Conservation (phyloP, 2,329 filamentous ascomycete species). For the Knoxdaviesia capensis region DNA sequence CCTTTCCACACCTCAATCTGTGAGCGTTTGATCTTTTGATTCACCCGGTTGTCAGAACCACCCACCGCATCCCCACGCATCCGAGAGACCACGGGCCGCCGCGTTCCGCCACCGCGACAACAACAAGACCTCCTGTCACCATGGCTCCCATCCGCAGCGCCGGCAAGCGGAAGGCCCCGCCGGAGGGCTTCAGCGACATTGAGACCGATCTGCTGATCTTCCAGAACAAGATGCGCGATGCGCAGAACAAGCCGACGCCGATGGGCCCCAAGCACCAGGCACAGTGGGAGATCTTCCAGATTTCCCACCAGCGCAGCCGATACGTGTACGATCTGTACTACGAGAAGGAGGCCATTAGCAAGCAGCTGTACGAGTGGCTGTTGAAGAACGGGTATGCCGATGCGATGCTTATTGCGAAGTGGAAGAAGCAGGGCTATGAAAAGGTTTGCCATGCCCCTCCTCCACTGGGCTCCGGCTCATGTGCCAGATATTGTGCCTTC, state of each 20-base stretch:
- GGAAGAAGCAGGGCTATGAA: conserved; percentile 99
- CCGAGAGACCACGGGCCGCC: too few relatives aligned
- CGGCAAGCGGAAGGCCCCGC: conserved; percentile 62
- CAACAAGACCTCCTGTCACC: conserved; percentile 3
- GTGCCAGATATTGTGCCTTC: too few relatives aligned
- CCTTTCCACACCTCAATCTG: too few relatives aligned
- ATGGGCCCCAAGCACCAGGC: conserved; percentile 72
- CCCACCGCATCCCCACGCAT: too few relatives aligned
- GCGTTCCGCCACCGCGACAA: too few relatives aligned
- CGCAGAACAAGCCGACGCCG: conserved; percentile 71
- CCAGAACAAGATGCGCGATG: conserved; percentile 83
- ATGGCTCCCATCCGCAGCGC: conserved; percentile 66
- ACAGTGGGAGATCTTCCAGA: conserved; percentile 95
- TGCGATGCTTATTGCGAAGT: conserved; percentile 90
- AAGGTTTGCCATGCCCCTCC: conserved; percentile 41
- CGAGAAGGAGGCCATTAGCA: conserved; percentile 88
- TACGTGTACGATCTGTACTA: conserved; percentile 98
- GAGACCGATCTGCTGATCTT: conserved; percentile 75
- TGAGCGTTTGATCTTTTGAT: too few relatives aligned
- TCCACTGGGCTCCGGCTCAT: not conserved
- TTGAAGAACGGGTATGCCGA: conserved; percentile 95
- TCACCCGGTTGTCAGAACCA: too few relatives aligned
- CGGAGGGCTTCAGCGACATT: conserved; percentile 73
- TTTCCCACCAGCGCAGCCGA: conserved; percentile 73
- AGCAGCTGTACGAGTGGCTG: conserved; percentile 83